Percentiles rank a stretch among this genome's conserved stretches.
Conservation (phyloP, 768 basidiomycete genomes). For the Mycena vitilis region DNA sequence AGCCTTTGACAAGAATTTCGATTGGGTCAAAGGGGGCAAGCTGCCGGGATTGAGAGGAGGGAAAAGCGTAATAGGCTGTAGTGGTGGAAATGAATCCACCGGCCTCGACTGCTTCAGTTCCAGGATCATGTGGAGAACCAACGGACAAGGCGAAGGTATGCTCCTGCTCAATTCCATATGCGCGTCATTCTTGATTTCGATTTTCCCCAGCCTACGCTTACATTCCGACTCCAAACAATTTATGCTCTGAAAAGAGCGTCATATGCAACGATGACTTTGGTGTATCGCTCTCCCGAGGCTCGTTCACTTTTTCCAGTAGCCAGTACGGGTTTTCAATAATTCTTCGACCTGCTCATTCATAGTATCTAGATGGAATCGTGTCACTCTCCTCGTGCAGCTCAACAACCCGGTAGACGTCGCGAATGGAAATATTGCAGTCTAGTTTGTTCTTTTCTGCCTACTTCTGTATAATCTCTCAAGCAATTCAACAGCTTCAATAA, state of each 20-base stretch:
- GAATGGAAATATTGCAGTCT: conserved; percentile 81
- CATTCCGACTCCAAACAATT: conserved; percentile 69
- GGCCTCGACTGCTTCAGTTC: conserved; percentile 80
- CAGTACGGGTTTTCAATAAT: conserved; percentile 58
- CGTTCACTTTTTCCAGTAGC: conserved; percentile 71
- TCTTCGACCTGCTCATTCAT: conserved; percentile 21
- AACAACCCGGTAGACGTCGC: conserved; percentile 75
- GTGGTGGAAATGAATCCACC: conserved; percentile 72
- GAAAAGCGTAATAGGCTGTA: conserved; percentile 69
- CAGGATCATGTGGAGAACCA: conserved; percentile 80
- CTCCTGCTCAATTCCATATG: conserved; percentile 1
- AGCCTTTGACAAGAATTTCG: conserved; percentile 72
- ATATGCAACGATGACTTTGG: conserved; percentile 83
- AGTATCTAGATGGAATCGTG: conserved; percentile 67
- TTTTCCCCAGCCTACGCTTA: conserved; percentile 78
- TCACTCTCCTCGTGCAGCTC: conserved; percentile 82
- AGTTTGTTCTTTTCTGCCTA: conserved; percentile 57
- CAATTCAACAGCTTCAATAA: conserved; percentile 71
- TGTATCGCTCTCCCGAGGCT: conserved; percentile 76
- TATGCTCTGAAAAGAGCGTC: conserved; percentile 68
- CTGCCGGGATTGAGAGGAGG: conserved; percentile 83
- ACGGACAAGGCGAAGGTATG: conserved; percentile 77
- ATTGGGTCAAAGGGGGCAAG: conserved; percentile 71
- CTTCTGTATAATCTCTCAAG: neutral
- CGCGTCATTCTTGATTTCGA: conserved; percentile 16